These are phyloP conservation scores for Neonectria coccinea DNA, from an alignment of 2,329 filamentous ascomycete genomes.

Conservation along the genomic window DNA sequence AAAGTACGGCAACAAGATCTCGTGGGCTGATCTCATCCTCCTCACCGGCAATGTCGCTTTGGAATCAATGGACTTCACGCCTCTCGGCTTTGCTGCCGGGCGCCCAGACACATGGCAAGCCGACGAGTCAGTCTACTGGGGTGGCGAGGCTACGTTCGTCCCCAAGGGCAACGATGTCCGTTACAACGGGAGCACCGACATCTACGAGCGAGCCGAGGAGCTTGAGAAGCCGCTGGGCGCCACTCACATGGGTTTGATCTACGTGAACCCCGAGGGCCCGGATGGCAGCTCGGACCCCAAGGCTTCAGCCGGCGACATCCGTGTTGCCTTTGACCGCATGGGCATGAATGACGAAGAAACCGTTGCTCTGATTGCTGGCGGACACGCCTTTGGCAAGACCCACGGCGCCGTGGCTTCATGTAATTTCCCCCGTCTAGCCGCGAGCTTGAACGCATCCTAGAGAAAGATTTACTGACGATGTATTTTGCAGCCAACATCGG, in stretches of 20 bases:
- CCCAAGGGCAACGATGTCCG: constrained; percentile 74
- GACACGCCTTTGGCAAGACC: constrained; percentile 84
- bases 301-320: constrained; percentile 78
- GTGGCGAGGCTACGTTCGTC: constrained; percentile 78
- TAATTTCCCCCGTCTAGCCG: constrained; percentile 4
- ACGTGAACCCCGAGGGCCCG: constrained; percentile 84
- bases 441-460: neutral
- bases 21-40: constrained; percentile 80
- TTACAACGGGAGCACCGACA: constrained; percentile 67
- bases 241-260: constrained; percentile 79
- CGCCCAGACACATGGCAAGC: constrained; percentile 80
- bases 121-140: constrained; percentile 83
- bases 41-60: constrained; percentile 82
- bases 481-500: constrained; percentile 65
- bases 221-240: constrained; percentile 76
- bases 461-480: constrained; percentile 3
- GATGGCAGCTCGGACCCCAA: constrained; percentile 77
- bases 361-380: constrained; percentile 81
- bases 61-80: constrained; percentile 80
- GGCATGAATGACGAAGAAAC: constrained; percentile 88
- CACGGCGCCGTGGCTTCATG: constrained; percentile 76
- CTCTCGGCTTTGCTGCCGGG: constrained; percentile 79
- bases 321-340: constrained; percentile 81
- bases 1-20: constrained; percentile 86
- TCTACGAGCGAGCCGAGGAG: constrained; percentile 66